Evolutionary conservation across 2,329 filamentous ascomycete genomes (phyloP), one percentile per base, ranked within the genome.

Genomic region (Aspergillus carbonarius): DNA sequence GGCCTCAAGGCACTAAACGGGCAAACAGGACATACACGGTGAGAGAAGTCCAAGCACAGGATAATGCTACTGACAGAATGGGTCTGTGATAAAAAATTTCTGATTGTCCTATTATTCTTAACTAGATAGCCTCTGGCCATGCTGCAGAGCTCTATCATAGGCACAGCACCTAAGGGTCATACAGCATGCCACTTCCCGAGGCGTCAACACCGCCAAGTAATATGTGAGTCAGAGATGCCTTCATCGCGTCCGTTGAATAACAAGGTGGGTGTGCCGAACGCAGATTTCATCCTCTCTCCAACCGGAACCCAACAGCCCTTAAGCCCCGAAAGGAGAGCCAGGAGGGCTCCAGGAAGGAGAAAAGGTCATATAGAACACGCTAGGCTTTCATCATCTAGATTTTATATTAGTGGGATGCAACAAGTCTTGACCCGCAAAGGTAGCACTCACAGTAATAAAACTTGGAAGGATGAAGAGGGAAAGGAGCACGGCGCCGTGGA

Each of bases 231-330:
- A 98, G 93, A 97, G 91, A 90, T 96, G 89, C 92, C 90, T 88
- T 90, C 84, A 89, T 91, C 86, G 93, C 95, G 93, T 96, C 88
- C 93, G 93, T 91, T 18, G 62, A 81, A 85, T 91, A 96, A 97
- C 92, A 98, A 97, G 93, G 89, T 72, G 84, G 79, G 84, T 96
- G 93, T 97, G 95, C 91, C 93, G 92, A 90, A 97, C 95, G 92
- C 95, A 88, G 85, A 92, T 92, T 88, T 98, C 95, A 99, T 85
- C 82, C 86, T 89, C 80, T 85, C 86, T 79, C 80, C 82, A 78
- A 78, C 82, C 81, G 81, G 79, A 79, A 77, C 86, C 84, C 80
- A 64, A 79, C 84, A 89, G 91, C 93, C 84, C 95, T 97, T 92
- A 76, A 90, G 92, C 87, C 81, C 79, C 84, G 80, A 86, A 86